Evolutionary conservation across 2,329 filamentous ascomycete species (phyloP), one percentile per base, ranked within the genome.

Genomic region (Aspergillus brasiliensis): DNA sequence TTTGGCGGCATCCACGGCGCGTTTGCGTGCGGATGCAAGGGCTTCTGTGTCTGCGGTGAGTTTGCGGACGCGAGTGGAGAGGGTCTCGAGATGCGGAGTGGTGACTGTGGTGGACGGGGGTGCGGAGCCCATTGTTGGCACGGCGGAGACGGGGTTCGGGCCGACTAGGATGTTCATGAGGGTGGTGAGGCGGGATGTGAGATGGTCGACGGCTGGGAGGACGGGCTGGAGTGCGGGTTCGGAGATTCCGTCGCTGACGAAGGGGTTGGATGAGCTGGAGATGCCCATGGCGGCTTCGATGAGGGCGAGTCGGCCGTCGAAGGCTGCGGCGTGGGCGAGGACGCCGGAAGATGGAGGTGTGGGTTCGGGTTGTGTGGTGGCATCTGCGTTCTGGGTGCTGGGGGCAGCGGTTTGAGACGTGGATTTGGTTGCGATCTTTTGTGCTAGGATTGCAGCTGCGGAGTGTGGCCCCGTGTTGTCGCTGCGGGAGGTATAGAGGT

Each of bases 281-380:
- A 97, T 84, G 8, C 95, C 95, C 27, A 99, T 84, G 1, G 88
- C 85, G 66, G 87, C 87, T 79, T 99, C 95, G 51, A 99, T 81
- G 28, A 90, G 80, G 2, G 89, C 81, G 19, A 99, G 85, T 5
- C 95, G 87, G 28, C 86, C 84, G 72, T 98, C 94, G 69, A 99
- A 97, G 63, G 95, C 90, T 23, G 93, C 91, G 6, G 91, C 89
- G 74, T 92, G 91, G 34, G 88, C 86, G 37, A 97, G 82, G 25
- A 91, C 52, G 77, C 83, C 47, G 81, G 88, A 31, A 3, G 73
- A 63, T 5, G 71, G 46, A 21, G 66, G 48, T 40, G 62, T 49
- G 4, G 38, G 37, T 17, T 60, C 38, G 1, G 61, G 49, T 25
- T 60, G 56, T 13, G 64, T 58, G 55, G 63, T 58, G 37, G 63